Base-by-base conservation (phyloP, 352 stramenopile genomes). In the Plasmopara viticola region DNA sequence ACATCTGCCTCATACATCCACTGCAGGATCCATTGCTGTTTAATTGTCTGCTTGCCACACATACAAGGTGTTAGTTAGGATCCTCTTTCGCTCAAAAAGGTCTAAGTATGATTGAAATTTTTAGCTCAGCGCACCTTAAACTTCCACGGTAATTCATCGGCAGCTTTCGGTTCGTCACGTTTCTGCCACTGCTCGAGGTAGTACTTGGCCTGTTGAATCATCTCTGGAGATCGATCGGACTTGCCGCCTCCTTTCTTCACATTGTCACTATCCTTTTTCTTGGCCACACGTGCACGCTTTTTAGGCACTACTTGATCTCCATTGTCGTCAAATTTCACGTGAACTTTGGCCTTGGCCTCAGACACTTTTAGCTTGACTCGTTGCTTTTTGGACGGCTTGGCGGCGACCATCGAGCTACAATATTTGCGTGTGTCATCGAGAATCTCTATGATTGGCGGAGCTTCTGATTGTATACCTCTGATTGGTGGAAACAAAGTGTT, bases 1-100 rank as follows among this genome's bases (percentile, higher is more conserved):
- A 92, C 74, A 38, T 90, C 79, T 6, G 78, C 79, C 39, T 89
- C 78, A 55, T 86, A 90, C 78, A 92, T 89, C 78, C 82, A 92
- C 33, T 52, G 64, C 9, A 92, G 50, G 47, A 92, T 81, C 82
- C 82, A 92, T 45, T 80, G 65, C 66, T 92, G 82, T 58, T 90
- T 87, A 14, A 83, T 78, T 78, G 85, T 92, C 78, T 86, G 47
- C 25, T 15, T n/a, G 30, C 55, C 1, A 44, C 14, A 54, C 1
- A 44, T 15, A 48, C 9, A 53, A 51, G 39, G 13, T 38, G n/a
- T n/a, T n/a, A n/a, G n/a, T n/a, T n/a, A n/a, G n/a, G n/a, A 38
- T 38, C 20, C 20, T 25, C 20, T 25, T 25, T 25, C 20, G 33
- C 2, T 38, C 5, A 38, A 38, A 9, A 14, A 14, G n/a, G n/a